A percentile compares a stretch with the other conserved stretches of the same genome.
phyloP scores from a whole-genome alignment of 495 filamentous ascomycete genomes.

The Trichodelitschia bisporula region DNA sequence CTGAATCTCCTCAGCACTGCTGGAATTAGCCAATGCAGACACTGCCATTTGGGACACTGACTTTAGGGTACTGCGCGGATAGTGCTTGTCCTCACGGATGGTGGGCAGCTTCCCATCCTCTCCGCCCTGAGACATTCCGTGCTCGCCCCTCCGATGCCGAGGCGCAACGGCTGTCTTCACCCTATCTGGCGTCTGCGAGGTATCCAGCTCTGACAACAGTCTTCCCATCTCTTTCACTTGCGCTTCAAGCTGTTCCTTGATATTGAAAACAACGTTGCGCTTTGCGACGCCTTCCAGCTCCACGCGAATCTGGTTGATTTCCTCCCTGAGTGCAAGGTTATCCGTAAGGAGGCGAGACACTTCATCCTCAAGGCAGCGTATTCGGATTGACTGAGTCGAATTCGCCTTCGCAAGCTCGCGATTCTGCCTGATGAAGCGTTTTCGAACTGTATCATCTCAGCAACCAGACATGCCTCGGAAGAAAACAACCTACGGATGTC shows the following conservation, averaged over 20 bases:
- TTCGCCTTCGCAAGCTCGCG: slow-evolving; percentile 78
- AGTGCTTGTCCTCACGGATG: slow-evolving; percentile 63
- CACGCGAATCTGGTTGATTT: slow-evolving; percentile 48
- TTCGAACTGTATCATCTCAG: slow-evolving; percentile 58
- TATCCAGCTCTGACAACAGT: slow-evolving; percentile 3
- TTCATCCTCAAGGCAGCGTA: slow-evolving; percentile 69
- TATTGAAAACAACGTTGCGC: slow-evolving; percentile 25
- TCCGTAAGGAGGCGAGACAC: slow-evolving; percentile 60
- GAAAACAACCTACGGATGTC: not conserved
- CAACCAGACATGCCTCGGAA: not conserved
- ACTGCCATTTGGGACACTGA: slow-evolving; percentile 13
- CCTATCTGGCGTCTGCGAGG: slow-evolving; percentile 6
- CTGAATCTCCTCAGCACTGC: slow-evolving; percentile 21
- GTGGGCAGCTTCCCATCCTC: slow-evolving; percentile 48
- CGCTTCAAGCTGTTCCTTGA: slow-evolving; percentile 14
- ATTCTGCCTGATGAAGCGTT: slow-evolving; percentile 78
- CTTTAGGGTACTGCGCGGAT: slow-evolving; percentile 49
- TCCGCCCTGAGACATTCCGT: slow-evolving; percentile 7
- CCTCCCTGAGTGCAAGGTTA: slow-evolving; percentile 61
- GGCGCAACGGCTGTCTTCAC: no score
- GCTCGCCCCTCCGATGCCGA: slow-evolving; percentile 7
- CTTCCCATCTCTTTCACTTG: slow-evolving; percentile 3
- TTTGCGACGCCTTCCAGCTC: slow-evolving; percentile 30
- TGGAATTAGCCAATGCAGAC: slow-evolving; percentile 1
- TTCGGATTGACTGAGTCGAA: slow-evolving; percentile 72